These are phyloP conservation scores for Eucalyptus virginea DNA, from an alignment of 345 rosid species.

Conservation along the genomic window DNA sequence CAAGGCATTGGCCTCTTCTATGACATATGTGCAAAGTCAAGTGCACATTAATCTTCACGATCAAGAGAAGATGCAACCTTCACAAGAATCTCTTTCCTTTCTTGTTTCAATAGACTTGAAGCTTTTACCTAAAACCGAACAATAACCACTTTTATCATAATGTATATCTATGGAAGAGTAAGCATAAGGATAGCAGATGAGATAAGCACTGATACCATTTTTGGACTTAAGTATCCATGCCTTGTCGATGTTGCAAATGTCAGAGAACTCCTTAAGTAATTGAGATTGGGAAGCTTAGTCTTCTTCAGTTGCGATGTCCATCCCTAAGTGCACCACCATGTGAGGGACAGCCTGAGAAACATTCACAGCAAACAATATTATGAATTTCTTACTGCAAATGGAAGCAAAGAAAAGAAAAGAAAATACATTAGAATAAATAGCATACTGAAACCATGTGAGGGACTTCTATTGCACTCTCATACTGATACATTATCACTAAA, in stretches of 20 bases:
- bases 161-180: background rate
- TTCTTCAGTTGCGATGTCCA: slow-evolving; percentile 45
- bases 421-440: background rate
- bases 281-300: slow-evolving; percentile 65
- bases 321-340: slow-evolving; percentile 28
- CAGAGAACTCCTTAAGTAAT: slow-evolving; percentile 54
- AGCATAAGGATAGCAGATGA: background rate
- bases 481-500: background rate
- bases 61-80: too few species aligned
- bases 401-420: background rate
- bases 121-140: too few species aligned
- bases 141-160: background rate
- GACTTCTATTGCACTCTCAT: background rate
- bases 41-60: too few species aligned
- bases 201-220: slow-evolving; percentile 21
- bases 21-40: too few species aligned
- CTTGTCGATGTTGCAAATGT: slow-evolving; percentile 52
- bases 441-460: too few species aligned
- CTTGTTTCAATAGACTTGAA: too few species aligned
- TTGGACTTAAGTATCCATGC: slow-evolving; percentile 63
- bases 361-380: slow-evolving; percentile 30
- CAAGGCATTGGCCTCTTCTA: too few species aligned
- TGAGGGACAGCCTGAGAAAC: slow-evolving; percentile 14
- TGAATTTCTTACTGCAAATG: slow-evolving; percentile 10
- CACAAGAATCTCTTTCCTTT: too few species aligned